Base-by-base conservation (phyloP, 2,329 filamentous ascomycete species). In the Huntiella abstrusa region DNA sequence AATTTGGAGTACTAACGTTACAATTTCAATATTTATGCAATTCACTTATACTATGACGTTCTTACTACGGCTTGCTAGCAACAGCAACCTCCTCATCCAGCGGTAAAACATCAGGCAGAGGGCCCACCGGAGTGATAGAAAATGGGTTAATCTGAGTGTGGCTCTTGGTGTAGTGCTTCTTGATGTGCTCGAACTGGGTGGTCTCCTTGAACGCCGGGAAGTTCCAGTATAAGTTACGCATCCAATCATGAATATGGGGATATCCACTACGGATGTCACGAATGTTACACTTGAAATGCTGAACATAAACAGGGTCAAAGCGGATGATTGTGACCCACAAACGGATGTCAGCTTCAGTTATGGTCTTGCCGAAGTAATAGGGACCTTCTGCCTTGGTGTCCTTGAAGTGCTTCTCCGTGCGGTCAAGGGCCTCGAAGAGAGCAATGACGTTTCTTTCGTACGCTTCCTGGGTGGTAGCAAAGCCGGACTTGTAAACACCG, bases 171-270 rank as follows among this genome's bases (percentile, higher is more conserved):
- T 74, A 75, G 59, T 79, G 75, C 60, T 67, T 80, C 73, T 93
- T 95, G 66, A 96, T 96, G 64, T 98, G 91, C 60, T 92, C 75
- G 60, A 93, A 94, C 61, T 95, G 74, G 16, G 87, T 93, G 51
- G 86, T 91, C 44, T 82, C 74, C 52, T 67, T 66, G 64, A 93
- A 95, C 2, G 84, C 85, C 0, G 76, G 68, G 17, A 76, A 60
- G 54, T 80, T 79, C 86, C 86, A 94, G 66, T 94, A 95, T 54
- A 93, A 64, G 56, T 79, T 71, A 47, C 83, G 71, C 64, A 94
- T 62, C 86, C 87, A 95, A 50, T 64, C 66, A 65, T 95, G 83
- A 49, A 93, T 64, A 43, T 70, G 66, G 22, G 87, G 87, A 59
- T 91, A 95, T 2, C 85, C 85, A 5, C 74, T 79, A 37, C 86